Evolutionary conservation across 2,329 filamentous ascomycete genomes (phyloP).

Genomic region (Ceratocystis huliohia): DNA sequence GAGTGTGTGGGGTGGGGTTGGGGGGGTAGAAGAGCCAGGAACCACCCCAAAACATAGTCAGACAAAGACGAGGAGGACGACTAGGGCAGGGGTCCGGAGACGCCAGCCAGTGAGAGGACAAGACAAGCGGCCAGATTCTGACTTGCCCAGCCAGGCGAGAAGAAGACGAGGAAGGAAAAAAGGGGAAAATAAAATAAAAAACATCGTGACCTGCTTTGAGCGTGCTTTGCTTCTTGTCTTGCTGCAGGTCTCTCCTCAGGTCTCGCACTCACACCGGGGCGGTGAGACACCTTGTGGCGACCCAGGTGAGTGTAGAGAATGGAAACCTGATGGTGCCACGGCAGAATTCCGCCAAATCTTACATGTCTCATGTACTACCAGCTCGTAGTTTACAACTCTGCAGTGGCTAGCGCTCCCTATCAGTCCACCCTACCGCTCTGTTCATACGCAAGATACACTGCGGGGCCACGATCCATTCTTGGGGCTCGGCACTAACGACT

Average conservation of each 20-base stretch:
- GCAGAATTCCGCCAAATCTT: background rate
- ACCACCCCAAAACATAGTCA: conserved; percentile 5
- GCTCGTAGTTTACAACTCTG: background rate
- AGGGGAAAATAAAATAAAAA: background rate
- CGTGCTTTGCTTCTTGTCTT: background rate
- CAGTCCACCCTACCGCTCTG: background rate
- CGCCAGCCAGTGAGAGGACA: background rate
- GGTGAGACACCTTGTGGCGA: conserved; percentile 5
- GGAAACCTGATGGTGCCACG: background rate
- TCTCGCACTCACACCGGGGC: background rate
- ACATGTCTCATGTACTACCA: background rate
- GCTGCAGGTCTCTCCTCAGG: background rate
- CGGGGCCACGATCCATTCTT: background rate
- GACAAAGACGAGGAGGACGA: background rate
- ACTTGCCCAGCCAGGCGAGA: background rate
- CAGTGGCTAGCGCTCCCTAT: background rate
- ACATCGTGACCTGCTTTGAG: background rate
- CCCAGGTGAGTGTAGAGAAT: background rate
- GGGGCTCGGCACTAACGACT: background rate
- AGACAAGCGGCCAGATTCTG: background rate
- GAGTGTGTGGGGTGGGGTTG: too few species aligned
- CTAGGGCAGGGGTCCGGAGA: background rate
- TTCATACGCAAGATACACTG: background rate
- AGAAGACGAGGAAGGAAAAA: background rate
- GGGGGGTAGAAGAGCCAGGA: background rate